phyloP scores from a whole-genome alignment of 2,329 filamentous ascomycete species.

The Rutstroemia sp. region DNA sequence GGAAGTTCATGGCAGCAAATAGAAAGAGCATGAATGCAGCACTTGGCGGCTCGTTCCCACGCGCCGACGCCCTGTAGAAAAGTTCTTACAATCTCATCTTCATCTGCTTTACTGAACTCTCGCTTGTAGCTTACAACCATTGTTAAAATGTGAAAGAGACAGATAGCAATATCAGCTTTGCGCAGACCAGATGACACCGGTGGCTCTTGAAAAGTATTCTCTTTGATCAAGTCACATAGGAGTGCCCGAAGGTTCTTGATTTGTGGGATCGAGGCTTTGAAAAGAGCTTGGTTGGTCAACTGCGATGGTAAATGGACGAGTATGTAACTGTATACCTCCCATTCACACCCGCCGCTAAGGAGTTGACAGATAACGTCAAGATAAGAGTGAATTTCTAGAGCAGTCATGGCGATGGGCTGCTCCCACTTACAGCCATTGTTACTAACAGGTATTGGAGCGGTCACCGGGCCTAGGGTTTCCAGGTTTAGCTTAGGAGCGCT shows the following conservation, averaged over 20 bases:
- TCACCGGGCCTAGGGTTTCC: too few species aligned
- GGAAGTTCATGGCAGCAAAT: conserved; percentile 95
- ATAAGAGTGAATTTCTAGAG: conserved; percentile 42
- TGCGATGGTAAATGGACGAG: conserved; percentile 82
- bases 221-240: conserved; percentile 76
- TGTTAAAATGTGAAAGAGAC: conserved; percentile 78
- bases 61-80: conserved; percentile 80
- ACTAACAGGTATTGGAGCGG: neutral
- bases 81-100: conserved; percentile 80
- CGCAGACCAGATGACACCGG: conserved; percentile 71
- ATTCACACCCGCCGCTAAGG: conserved; percentile 69
- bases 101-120: conserved; percentile 73
- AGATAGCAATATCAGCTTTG: conserved; percentile 82
- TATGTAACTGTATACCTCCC: conserved; percentile 90
- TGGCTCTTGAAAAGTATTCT: conserved; percentile 72
- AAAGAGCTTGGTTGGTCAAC: conserved; percentile 82
- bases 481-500: too few species aligned
- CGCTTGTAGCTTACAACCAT: conserved; percentile 88
- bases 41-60: conserved; percentile 81
- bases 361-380: conserved; percentile 69
- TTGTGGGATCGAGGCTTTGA: conserved; percentile 64
- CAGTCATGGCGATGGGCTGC: conserved; percentile 1
- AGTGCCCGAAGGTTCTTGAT: conserved; percentile 68
- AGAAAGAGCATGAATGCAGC: conserved; percentile 88
- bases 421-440: neutral